Base-by-base conservation (phyloP, 768 basidiomycete species). In the Mycena latifolia region DNA sequence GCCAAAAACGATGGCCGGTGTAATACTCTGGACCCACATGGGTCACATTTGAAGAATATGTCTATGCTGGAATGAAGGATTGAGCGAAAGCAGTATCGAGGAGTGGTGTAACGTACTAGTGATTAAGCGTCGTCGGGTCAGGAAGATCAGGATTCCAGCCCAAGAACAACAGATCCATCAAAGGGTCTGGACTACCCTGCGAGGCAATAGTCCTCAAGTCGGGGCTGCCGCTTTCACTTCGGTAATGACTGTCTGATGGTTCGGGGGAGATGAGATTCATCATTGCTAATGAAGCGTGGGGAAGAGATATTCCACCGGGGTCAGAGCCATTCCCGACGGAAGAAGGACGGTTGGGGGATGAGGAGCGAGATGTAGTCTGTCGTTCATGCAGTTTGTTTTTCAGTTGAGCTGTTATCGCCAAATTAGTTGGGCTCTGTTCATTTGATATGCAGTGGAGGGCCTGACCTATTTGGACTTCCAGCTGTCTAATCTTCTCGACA, bases 141-240 rank as follows among this genome's bases (percentile, higher is more conserved):
- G 93, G 93, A 15, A 95, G 82, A 72, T 95, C 93, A 28, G 92
- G 86, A 77, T 94, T 92, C 93, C 93, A 95, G 2, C 94, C 93
- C 22, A 88, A 85, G 72, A 89, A 88, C 15, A 94, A 79, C 43
- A 95, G 77, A 52, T 91, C 88, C 78, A 89, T 82, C 69, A 89
- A 83, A 5, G 86, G 82, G 70, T 90, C 87, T 2, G 85, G 72
- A 39, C 76, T 79, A 46, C 79, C 75, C 66, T 81, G 80, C 55
- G 78, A 77, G 53, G 75, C 77, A 48, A 73, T 66, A 22, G 79
- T 77, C 29, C 74, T 78, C 29, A 83, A 62, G 56, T 89, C 87
- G 27, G 89, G 87, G 69, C 85, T 88, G n/a, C 77, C 75, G 55
- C 80, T 87, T 56, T 80, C 75, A 57, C 80, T 81, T 43, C 84